A percentile compares a stretch with the other conserved stretches of the same genome.
Conservation (phyloP, 441 rosid species). For the Capsella rubella region DNA sequence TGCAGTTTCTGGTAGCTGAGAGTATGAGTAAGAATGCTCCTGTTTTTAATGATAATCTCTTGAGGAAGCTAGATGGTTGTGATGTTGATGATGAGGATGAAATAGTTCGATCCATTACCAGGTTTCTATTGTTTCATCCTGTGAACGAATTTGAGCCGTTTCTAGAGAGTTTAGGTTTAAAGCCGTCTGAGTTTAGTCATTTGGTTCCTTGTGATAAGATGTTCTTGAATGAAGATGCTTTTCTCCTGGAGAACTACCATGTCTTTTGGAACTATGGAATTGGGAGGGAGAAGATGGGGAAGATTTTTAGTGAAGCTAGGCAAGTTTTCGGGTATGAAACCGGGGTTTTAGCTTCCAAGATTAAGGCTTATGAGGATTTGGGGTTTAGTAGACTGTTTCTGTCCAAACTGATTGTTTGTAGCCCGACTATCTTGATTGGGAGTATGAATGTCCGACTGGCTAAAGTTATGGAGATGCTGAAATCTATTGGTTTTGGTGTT, state of each 20-base stretch:
- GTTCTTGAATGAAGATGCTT: slow-evolving; percentile 71
- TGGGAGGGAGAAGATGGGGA: slow-evolving; percentile 63
- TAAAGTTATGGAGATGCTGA: slow-evolving; percentile 56
- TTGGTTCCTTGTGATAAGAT: slow-evolving; percentile 62
- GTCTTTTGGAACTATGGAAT: slow-evolving; percentile 72
- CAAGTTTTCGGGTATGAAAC: slow-evolving; percentile 58
- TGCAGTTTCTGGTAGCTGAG: slow-evolving; percentile 64
- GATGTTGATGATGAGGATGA: slow-evolving; percentile 52
- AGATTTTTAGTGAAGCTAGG: slow-evolving; percentile 61
- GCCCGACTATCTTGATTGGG: slow-evolving; percentile 67
- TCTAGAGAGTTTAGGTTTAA: slow-evolving; percentile 81
- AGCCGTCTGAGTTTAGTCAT: slow-evolving; percentile 57
- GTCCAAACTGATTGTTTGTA: slow-evolving; percentile 54
- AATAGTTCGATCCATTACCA: slow-evolving; percentile 47
- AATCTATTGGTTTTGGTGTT: slow-evolving; percentile 52
- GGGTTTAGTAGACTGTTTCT: slow-evolving; percentile 61
- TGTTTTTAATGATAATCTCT: slow-evolving; percentile 52
- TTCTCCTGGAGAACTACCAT: slow-evolving; percentile 68
- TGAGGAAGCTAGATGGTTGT: slow-evolving; percentile 44
- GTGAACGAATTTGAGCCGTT: slow-evolving; percentile 91
- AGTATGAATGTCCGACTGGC: slow-evolving; percentile 51
- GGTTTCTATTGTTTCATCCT: slow-evolving; percentile 69
- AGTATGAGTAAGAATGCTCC: slow-evolving; percentile 68
- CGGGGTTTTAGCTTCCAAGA: slow-evolving; percentile 66
- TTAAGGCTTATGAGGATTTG: slow-evolving; percentile 61